Conservation (phyloP, 2,329 filamentous ascomycete genomes). For the Penicillium sp. region DNA sequence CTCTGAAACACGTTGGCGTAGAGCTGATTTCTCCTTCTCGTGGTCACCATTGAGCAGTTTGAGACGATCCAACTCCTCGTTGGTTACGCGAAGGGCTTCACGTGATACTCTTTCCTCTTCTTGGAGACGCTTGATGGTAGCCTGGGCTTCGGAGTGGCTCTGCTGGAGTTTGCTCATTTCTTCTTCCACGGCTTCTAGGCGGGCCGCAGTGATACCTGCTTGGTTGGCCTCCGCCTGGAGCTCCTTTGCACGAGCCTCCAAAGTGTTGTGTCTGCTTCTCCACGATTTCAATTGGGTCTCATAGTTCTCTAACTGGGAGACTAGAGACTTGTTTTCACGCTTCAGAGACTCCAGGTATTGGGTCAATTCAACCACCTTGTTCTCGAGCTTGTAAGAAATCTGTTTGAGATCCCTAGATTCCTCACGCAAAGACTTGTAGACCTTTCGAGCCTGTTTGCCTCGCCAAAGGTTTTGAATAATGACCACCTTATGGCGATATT, state of each 20-base stretch:
- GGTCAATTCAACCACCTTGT: conserved; percentile 98
- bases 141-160: conserved; percentile 85
- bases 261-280: conserved; percentile 85
- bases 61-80: conserved; percentile 75
- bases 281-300: conserved; percentile 94
- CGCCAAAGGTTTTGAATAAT: conserved; percentile 93
- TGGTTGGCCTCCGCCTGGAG: conserved; percentile 96
- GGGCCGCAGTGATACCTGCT: conserved; percentile 90
- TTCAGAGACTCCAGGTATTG: conserved; percentile 91
- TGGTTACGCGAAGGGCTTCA: conserved; percentile 77
- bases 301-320: conserved; percentile 90
- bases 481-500: conserved; percentile 84
- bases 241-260: conserved; percentile 89
- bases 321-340: conserved; percentile 86
- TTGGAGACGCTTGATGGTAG: conserved; percentile 89
- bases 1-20: conserved; percentile 85
- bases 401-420: conserved; percentile 98
- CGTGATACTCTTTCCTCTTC: conserved; percentile 87
- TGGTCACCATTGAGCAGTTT: conserved; percentile 72
- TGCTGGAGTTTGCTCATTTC: conserved; percentile 91
- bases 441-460: conserved; percentile 74
- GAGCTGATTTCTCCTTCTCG: conserved; percentile 79
- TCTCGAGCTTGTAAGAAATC: conserved; percentile 98
- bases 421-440: conserved; percentile 88
- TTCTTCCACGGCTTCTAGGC: conserved; percentile 86